A percentile compares a stretch with the other conserved stretches of the same genome.
These are phyloP conservation scores for Saussurea involucrata DNA, from an alignment of 129 eudicot genomes.

Conservation along the genomic window DNA sequence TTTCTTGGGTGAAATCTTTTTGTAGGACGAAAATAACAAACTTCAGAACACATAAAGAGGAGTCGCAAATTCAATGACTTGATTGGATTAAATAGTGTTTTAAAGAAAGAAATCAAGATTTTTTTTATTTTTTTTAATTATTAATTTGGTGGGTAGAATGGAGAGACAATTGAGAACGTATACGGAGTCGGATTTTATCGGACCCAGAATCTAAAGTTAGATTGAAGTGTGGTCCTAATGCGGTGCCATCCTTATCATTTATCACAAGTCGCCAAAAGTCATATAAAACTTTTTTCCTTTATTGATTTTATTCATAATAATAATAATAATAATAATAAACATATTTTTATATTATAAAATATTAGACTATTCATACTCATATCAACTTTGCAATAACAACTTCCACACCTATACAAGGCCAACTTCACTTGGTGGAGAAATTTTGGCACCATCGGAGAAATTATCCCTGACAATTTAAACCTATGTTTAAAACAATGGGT, in stretches of 20 bases:
- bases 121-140: too few species aligned
- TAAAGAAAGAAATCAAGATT: not conserved
- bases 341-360: too few species aligned
- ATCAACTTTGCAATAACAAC: too few species aligned
- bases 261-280: conserved; percentile 23
- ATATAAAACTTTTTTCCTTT: not conserved
- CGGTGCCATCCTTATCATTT: conserved; percentile 21
- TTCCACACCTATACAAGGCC: too few species aligned
- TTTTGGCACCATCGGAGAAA: too few species aligned
- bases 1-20: conserved; percentile 21
- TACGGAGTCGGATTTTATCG: conserved; percentile 18
- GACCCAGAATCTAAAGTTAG: conserved; percentile 32
- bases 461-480: too few species aligned
- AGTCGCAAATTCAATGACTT: too few species aligned
- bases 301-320: not conserved
- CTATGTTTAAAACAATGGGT: too few species aligned
- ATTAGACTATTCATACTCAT: too few species aligned
- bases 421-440: too few species aligned
- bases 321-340: not conserved
- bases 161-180: not conserved
- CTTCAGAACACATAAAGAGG: too few species aligned
- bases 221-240: conserved; percentile 31
- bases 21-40: not conserved
- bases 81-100: not conserved
- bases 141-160: conserved; percentile 1